Percentiles rank a stretch among this genome's conserved stretches.
Conservation (phyloP, 148 eudicot species). For the Silene conica region DNA sequence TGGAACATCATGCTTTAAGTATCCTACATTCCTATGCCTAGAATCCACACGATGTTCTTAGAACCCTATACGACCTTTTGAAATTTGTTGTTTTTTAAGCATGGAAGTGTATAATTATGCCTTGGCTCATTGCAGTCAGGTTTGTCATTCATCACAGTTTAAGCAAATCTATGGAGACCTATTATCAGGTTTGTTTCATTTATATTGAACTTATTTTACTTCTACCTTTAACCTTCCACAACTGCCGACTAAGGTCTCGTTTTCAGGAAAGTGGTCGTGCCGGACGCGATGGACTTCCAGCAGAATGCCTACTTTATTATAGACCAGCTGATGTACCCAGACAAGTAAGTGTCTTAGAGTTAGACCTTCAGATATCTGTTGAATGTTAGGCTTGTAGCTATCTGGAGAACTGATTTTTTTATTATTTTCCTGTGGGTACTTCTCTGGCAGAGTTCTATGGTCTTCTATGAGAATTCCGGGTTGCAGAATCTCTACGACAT, state of each 20-base stretch:
- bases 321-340: constrained; percentile 95
- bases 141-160: constrained; percentile 97
- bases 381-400: not conserved
- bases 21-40: not conserved
- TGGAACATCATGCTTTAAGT: not conserved
- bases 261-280: constrained; percentile 99
- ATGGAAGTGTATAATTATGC: constrained; percentile 8
- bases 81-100: not conserved
- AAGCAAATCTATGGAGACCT: constrained; percentile 99
- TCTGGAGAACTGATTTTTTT: not conserved
- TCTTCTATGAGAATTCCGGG: constrained; percentile 90
- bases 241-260: constrained; percentile 9
- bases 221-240: not conserved
- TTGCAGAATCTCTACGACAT: constrained; percentile 93
- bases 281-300: constrained; percentile 97
- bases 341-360: constrained; percentile 47
- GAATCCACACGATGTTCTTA: not conserved
- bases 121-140: constrained; percentile 69
- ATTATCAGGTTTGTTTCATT: constrained; percentile 71
- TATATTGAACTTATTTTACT: not conserved
- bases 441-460: constrained; percentile 93
- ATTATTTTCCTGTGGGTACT: constrained; percentile 5
- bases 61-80: not conserved
- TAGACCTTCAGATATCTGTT: constrained; percentile 8
- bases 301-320: constrained; percentile 84